Evolutionary conservation across 2,329 filamentous ascomycete genomes (phyloP).

Genomic region (Leptographium radiaticola): DNA sequence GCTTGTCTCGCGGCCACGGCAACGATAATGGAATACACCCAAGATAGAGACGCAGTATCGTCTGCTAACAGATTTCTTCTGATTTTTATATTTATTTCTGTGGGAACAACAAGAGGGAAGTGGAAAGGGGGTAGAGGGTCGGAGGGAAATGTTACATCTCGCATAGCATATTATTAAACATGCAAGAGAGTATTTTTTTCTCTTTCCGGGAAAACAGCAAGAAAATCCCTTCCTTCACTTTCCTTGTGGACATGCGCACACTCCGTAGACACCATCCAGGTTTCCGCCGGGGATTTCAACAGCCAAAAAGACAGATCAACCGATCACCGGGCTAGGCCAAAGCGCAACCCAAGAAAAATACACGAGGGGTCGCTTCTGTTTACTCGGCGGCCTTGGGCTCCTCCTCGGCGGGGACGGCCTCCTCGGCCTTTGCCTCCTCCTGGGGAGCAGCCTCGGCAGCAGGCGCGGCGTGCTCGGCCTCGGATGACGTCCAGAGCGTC

Average conservation of each 20-base stretch:
- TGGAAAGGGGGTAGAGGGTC: neutral
- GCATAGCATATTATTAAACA: constrained; percentile 6
- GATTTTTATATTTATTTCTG: constrained; percentile 1
- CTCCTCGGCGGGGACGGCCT: constrained; percentile 35
- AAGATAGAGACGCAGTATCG: neutral
- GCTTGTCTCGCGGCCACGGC: neutral
- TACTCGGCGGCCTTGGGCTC: constrained; percentile 60
- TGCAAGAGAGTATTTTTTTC: constrained; percentile 7
- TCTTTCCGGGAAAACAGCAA: constrained; percentile 5
- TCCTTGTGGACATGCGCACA: constrained; percentile 37
- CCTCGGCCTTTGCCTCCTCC: constrained; percentile 42
- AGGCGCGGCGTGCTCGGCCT: constrained; percentile 68
- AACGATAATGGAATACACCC: neutral
- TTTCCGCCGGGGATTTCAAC: constrained; percentile 32
- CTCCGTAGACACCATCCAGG: constrained; percentile 46
- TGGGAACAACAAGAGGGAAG: neutral
- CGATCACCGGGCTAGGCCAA: constrained; percentile 25
- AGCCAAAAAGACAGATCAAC: constrained; percentile 25
- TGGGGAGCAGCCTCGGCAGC: constrained; percentile 37
- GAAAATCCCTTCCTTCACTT: constrained; percentile 4
- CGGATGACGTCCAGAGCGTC: constrained; percentile 99
- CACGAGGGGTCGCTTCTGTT: constrained; percentile 14
- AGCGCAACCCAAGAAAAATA: constrained; percentile 15
- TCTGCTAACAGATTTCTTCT: constrained; percentile 2
- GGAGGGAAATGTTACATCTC: constrained; percentile 3